A percentile compares a stretch with the other conserved stretches of the same genome.
Conservation (phyloP, 306 rosid species). For the Calophaca sinica region DNA sequence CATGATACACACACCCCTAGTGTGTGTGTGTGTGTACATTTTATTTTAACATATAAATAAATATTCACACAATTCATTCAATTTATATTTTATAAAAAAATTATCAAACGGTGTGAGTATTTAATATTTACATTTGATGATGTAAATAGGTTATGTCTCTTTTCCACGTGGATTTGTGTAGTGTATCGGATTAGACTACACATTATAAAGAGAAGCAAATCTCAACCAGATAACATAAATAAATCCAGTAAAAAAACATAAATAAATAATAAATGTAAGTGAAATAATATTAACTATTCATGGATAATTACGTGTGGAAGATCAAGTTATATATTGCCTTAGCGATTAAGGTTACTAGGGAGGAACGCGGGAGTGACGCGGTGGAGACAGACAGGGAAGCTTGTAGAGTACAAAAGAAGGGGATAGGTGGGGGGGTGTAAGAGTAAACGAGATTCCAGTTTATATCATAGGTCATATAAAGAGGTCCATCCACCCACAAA, state of each 20-base stretch:
- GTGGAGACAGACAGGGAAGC: constrained; percentile 49
- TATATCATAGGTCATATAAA: constrained; percentile 54
- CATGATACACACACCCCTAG: too few species aligned
- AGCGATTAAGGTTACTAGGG: constrained; percentile 50
- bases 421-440: constrained; percentile 16
- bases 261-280: background rate
- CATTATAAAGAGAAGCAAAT: too few species aligned
- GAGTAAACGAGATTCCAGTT: constrained; percentile 56
- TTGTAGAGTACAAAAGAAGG: constrained; percentile 67
- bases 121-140: too few species aligned
- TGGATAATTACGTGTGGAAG: background rate
- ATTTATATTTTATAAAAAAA: too few species aligned
- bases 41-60: too few species aligned
- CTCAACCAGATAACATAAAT: background rate
- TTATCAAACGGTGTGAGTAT: too few species aligned
- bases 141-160: too few species aligned
- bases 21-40: too few species aligned
- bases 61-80: too few species aligned
- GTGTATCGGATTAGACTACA: too few species aligned
- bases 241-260: too few species aligned
- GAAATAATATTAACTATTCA: background rate
- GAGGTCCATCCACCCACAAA: constrained; percentile 60
- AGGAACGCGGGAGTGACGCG: background rate
- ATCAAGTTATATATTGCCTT: constrained; percentile 39
- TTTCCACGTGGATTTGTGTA: too few species aligned